Evolutionary conservation across 2,329 filamentous ascomycete genomes (phyloP).

Genomic region (Leptodontidium sp.): DNA sequence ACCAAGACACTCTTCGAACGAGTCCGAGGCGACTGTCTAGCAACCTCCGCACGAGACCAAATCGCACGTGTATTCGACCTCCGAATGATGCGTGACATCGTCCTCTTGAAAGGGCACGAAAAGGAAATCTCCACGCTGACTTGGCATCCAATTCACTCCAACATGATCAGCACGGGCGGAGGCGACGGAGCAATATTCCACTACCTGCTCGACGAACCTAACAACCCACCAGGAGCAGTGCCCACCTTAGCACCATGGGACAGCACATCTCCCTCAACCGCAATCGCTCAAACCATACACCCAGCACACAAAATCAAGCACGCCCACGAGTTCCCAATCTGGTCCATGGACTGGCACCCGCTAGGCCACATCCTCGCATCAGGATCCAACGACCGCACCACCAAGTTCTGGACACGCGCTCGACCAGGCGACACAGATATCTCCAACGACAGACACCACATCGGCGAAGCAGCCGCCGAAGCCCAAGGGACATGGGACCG

Average conservation of each 20-base stretch:
- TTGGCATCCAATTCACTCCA: slow-evolving; percentile 94
- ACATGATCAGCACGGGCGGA: slow-evolving; percentile 88
- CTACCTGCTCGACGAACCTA: slow-evolving; percentile 95
- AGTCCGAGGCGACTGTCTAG: slow-evolving; percentile 82
- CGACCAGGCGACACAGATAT: slow-evolving; percentile 87
- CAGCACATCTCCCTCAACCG: slow-evolving; percentile 78
- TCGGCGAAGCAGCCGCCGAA: slow-evolving; percentile 91
- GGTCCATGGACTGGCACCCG: slow-evolving; percentile 98
- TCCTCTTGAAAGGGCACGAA: slow-evolving; percentile 90
- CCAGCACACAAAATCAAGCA: slow-evolving; percentile 87
- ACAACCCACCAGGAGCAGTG: slow-evolving; percentile 77
- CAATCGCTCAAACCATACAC: slow-evolving; percentile 88
- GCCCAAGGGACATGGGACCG: slow-evolving; percentile 94
- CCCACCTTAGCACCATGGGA: slow-evolving; percentile 85
- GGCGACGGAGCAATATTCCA: slow-evolving; percentile 90
- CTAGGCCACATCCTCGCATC: slow-evolving; percentile 94
- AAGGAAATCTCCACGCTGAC: slow-evolving; percentile 93
- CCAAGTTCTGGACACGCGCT: slow-evolving; percentile 93
- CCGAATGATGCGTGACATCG: slow-evolving; percentile 97
- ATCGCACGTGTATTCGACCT: slow-evolving; percentile 94
- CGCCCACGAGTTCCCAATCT: slow-evolving; percentile 94
- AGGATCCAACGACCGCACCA: slow-evolving; percentile 95
- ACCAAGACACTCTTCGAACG: slow-evolving; percentile 92
- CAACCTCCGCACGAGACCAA: slow-evolving; percentile 92
- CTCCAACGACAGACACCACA: slow-evolving; percentile 92